Base-by-base conservation (phyloP, 345 rosid species). In the Moricandia arvensis region DNA sequence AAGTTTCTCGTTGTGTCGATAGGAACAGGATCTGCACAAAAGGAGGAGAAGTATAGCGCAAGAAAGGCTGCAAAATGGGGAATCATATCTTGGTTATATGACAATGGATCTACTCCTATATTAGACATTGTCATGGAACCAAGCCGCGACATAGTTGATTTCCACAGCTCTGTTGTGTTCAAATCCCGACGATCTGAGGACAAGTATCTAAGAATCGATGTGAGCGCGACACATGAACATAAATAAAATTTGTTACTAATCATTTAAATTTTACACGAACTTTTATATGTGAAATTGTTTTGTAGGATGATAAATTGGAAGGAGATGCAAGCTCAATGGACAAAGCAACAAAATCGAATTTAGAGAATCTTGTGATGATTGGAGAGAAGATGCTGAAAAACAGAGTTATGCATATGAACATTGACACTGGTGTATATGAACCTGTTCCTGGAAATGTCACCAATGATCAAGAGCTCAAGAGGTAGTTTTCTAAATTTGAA, bases 11-110 rank as follows among this genome's bases (percentile, higher is more conserved):
- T 92, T 69, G 82, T 90, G 43, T 90, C 94, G 1, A 1, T 90
- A 16, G 97, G 97, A 9, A 72, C 91, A 27, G 96, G 96, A 1
- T 76, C 89, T 2, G 41, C 83, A 17, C 78, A 49, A 64, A 68
- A n/a, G 3, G 81, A 64, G 13, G 15, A 63, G 37, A 87, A 82
- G 10, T 92, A 84, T 79, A 58, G 18, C 12, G 82, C 92, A 0
- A 73, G 73, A 66, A 79, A 41, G 69, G 80, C 88, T 47, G 80
- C 93, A 0, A 87, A 86, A 45, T 88, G 97, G 96, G 96, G 97
- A 7, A 57, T 84, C 26, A 66, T 86, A 58, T 45, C 70, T 30
- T 92, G 97, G 97, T 18, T 88, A 53, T 81, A 74, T 24, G 66
- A 85, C 8, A 15, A 80, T 3, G 90, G 87, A 4, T 45, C 80